A percentile compares a stretch with the other conserved stretches of the same genome.
Evolutionary conservation across 164 flowering plant genomes (phyloP).

Genomic region (Stephania cephalantha): DNA sequence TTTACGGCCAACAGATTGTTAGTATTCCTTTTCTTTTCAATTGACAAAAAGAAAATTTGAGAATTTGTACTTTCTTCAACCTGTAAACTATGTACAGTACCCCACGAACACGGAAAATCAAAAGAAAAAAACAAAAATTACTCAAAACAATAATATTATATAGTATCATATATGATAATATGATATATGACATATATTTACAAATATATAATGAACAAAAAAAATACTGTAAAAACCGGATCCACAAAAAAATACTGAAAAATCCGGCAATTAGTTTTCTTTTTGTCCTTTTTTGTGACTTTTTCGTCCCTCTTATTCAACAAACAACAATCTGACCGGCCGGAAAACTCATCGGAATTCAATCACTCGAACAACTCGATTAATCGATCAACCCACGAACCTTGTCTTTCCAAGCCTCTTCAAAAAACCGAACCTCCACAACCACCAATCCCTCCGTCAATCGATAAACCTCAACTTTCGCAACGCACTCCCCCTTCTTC

Average conservation of each 20-base stretch:
- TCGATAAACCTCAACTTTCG: slow-evolving; percentile 31
- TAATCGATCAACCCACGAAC: slow-evolving; percentile 22
- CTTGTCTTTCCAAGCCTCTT: slow-evolving; percentile 34
- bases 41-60: neutral
- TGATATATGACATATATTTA: no score
- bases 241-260: neutral
- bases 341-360: neutral
- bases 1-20: no score
- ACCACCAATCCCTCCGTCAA: slow-evolving; percentile 41
- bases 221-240: neutral
- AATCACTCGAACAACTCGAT: neutral
- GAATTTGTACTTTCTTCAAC: neutral
- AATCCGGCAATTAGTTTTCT: neutral
- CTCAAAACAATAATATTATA: neutral
- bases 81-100: neutral
- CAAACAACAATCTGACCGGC: neutral
- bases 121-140: neutral
- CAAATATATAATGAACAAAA: neutral
- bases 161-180: no score
- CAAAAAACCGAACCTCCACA: slow-evolving; percentile 34
- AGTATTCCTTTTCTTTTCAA: neutral
- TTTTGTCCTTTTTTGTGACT: neutral
- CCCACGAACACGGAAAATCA: neutral
- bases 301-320: neutral
- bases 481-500: slow-evolving; percentile 29